A percentile compares a stretch with the other conserved stretches of the same genome.
Evolutionary conservation across 495 filamentous ascomycete species (phyloP).

Genomic region (Polyplosphaeria fusca): DNA sequence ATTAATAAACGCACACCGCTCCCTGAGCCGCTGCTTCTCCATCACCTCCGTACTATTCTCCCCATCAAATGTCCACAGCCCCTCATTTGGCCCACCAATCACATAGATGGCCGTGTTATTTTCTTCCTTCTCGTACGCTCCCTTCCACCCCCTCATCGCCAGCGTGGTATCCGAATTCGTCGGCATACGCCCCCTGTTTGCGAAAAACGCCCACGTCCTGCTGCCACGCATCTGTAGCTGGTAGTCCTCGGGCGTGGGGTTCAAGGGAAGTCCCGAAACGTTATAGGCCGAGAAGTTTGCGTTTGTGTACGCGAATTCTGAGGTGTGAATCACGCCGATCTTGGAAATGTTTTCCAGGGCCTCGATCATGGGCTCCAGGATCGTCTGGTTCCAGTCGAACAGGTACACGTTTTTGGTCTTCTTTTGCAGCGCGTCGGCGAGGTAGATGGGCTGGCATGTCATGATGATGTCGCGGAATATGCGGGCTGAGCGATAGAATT

Average conservation of each 20-base stretch:
- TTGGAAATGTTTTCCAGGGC: background rate
- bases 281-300: slow-evolving; percentile 18
- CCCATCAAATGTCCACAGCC: slow-evolving; percentile 3
- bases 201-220: slow-evolving; percentile 11
- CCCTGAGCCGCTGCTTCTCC: slow-evolving; percentile 9
- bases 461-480: slow-evolving; percentile 17
- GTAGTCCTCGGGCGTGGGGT: slow-evolving; percentile 4
- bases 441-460: slow-evolving; percentile 13
- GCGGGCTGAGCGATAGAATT: slow-evolving; percentile 18
- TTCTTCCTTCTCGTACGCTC: background rate
- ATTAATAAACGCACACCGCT: slow-evolving; percentile 24
- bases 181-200: background rate
- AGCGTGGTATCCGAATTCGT: background rate
- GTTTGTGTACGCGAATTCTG: slow-evolving; percentile 21
- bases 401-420: slow-evolving; percentile 1
- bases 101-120: slow-evolving; percentile 3
- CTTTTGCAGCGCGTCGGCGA: slow-evolving; percentile 15
- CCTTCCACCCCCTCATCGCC: background rate
- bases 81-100: slow-evolving; percentile 18
- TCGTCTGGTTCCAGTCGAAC: slow-evolving; percentile 22
- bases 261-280: background rate
- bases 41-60: background rate
- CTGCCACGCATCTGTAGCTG: background rate
- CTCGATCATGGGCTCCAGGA: slow-evolving; percentile 14
- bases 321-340: slow-evolving; percentile 14